These are phyloP conservation scores for Pisolithus thermaeus DNA, from an alignment of 1,284 basidiomycete species.

Conservation along the genomic window DNA sequence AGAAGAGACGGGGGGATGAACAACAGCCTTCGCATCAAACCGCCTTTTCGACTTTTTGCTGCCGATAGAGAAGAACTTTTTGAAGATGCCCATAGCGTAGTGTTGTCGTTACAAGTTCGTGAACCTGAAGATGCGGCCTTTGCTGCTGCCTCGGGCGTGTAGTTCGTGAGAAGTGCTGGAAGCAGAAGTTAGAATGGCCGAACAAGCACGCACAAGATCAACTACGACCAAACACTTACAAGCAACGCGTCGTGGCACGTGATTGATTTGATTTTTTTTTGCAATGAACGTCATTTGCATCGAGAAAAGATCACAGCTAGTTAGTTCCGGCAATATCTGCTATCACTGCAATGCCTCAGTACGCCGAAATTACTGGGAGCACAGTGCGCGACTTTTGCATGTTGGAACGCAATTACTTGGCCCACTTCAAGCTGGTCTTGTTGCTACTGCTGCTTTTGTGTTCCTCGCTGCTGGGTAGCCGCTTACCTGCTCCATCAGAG, in stretches of 20 bases:
- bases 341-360: constrained; percentile 12
- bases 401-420: constrained; percentile 67
- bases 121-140: constrained; percentile 3
- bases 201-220: constrained; percentile 34
- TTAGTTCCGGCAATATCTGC: neutral
- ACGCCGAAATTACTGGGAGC: constrained; percentile 35
- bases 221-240: constrained; percentile 8
- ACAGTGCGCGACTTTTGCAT: constrained; percentile 66
- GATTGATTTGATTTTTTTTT: constrained; percentile 3
- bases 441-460: constrained; percentile 58
- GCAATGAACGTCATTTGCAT: too few relatives aligned
- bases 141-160: neutral
- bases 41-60: constrained; percentile 52
- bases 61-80: constrained; percentile 64
- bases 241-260: constrained; percentile 26
- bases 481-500: constrained; percentile 41
- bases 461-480: constrained; percentile 54
- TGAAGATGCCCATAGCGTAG: constrained; percentile 59
- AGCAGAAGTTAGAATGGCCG: constrained; percentile 9
- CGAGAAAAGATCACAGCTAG: too few relatives aligned
- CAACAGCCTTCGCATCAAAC: constrained; percentile 15
- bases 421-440: constrained; percentile 59
- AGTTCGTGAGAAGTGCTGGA: constrained; percentile 12
- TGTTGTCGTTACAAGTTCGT: constrained; percentile 24
- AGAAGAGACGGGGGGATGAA: constrained; percentile 5